Evolutionary conservation across 2,329 filamentous ascomycete genomes (phyloP).

Genomic region (Geosmithia flava): DNA sequence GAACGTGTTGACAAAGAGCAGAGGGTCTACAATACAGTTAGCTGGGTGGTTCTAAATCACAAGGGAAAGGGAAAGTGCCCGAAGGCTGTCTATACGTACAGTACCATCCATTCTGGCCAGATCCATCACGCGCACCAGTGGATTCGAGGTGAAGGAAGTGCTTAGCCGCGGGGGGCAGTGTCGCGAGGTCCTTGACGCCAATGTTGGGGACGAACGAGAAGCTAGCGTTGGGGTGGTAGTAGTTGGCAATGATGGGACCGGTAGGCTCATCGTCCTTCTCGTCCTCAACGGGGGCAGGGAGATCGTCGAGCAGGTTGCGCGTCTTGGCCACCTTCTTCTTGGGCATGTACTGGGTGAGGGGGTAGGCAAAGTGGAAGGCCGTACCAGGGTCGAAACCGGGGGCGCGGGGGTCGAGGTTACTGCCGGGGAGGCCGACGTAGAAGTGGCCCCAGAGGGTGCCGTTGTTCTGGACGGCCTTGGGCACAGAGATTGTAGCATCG

Average conservation of each 20-base stretch:
- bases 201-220: conserved; percentile 75
- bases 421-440: conserved; percentile 68
- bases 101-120: conserved; percentile 88
- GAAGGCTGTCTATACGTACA: conserved; percentile 27
- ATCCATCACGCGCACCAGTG: conserved; percentile 68
- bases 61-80: neutral
- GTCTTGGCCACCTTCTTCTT: conserved; percentile 88
- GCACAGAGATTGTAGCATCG: conserved; percentile 67
- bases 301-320: conserved; percentile 65
- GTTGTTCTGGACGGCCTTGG: conserved; percentile 73
- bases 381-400: conserved; percentile 59
- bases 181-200: conserved; percentile 54
- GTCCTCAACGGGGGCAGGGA: conserved; percentile 21
- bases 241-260: conserved; percentile 65
- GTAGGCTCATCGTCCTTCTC: conserved; percentile 39
- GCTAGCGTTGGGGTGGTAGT: conserved; percentile 92
- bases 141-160: conserved; percentile 71
- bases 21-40: conserved; percentile 42
- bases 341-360: conserved; percentile 77
- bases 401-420: conserved; percentile 61
- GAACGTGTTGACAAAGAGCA: conserved; percentile 89
- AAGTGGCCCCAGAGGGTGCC: conserved; percentile 93
- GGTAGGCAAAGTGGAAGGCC: conserved; percentile 74
- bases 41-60: neutral
- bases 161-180: conserved; percentile 60